Base-by-base conservation (phyloP, 768 basidiomycete genomes). In the Amanita subjunquillea region DNA sequence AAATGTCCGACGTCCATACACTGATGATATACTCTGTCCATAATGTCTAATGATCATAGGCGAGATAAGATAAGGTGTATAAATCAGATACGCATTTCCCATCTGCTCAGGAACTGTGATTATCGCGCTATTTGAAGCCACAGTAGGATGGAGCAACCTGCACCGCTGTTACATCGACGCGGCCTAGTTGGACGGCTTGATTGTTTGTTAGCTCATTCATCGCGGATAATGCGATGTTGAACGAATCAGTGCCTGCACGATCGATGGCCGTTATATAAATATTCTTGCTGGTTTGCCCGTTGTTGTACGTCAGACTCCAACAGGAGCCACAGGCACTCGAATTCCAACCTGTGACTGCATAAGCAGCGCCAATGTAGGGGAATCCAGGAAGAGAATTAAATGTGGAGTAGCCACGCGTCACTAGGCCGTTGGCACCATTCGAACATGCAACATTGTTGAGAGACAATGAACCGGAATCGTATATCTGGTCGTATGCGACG, bases 201-300 rank as follows among this genome's bases (percentile, higher is more conserved):
- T 67, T 69, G 45, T 67, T 65, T 9, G 81, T 83, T 55, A 83
- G 61, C 12, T 57, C 58, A 55, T 82, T 73, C 78, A 83, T 77
- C 15, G 80, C 79, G 20, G 59, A 64, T 56, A 72, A 58, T 0
- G 78, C 72, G 27, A 82, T 62, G 57, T 67, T 72, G 59, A 74
- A 78, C 17, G 44, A 30, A 4, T 67, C 69, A 0, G 60, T 56
- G n/a, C 47, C 63, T 3, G 70, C 62, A 23, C 63, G 54, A 58
- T 78, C 72, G 10, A 80, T 57, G 1, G 69, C 76, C 3, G 69
- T 63, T 23, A 77, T 56, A 34, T 62, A 66, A 59, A 74, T 58
- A 41, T 56, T 66, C 37, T 29, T 62, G 17, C 58, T 56, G 6
- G 20, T 43, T 0, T 17, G 13, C 12, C 23, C 4, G 34, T 56